Evolutionary conservation across 805 yeast species (phyloP).

Genomic region (Kregervanrija fluxuum): DNA sequence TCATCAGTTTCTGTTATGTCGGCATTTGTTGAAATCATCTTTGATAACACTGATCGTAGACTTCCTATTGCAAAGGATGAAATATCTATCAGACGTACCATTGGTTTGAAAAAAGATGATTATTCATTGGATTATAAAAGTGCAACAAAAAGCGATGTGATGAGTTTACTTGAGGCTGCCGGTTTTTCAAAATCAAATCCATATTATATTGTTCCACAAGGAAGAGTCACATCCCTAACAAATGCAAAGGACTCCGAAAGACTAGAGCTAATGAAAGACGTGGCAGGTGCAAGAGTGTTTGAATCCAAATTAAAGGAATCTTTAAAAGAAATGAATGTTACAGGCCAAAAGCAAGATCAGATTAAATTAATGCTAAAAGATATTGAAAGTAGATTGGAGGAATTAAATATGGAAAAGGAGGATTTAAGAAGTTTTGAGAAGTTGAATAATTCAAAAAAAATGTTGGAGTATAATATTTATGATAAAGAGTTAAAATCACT

Average conservation of each 20-base stretch:
- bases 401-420: conserved; percentile 71
- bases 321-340: conserved; percentile 66
- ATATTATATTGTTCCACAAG: conserved; percentile 96
- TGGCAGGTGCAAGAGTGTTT: conserved; percentile 91
- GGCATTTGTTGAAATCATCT: conserved; percentile 84
- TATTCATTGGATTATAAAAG: conserved; percentile 76
- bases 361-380: conserved; percentile 67
- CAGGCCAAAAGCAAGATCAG: conserved; percentile 61
- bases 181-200: conserved; percentile 90
- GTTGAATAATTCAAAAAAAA: conserved; percentile 59
- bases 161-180: conserved; percentile 79
- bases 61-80: conserved; percentile 65
- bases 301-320: conserved; percentile 78
- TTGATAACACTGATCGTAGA: conserved; percentile 73
- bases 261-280: conserved; percentile 72
- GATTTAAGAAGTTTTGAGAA: conserved; percentile 66
- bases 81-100: conserved; percentile 74
- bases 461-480: conserved; percentile 65
- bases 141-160: conserved; percentile 72
- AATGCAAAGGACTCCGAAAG: conserved; percentile 85
- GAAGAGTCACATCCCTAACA: conserved; percentile 79
- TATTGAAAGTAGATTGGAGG: conserved; percentile 64
- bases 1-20: conserved; percentile 88
- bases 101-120: conserved; percentile 90
- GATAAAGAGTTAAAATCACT: conserved; percentile 69